Evolutionary conservation across 306 rosid species (phyloP).

Genomic region (Sesbania bispinosa): DNA sequence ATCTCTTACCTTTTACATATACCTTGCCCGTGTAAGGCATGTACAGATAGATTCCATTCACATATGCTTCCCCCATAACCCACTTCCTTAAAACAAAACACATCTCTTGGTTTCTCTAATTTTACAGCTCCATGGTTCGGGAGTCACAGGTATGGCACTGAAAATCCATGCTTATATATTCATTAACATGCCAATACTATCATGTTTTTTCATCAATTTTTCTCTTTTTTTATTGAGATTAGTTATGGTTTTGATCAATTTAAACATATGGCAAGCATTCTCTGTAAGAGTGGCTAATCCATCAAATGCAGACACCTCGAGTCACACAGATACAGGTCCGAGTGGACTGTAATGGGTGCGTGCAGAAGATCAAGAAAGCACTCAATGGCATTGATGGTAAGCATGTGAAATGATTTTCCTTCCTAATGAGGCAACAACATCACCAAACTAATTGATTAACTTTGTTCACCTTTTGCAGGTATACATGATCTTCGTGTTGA

Average conservation of each 20-base stretch:
- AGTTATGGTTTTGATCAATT: not conserved
- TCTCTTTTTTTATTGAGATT: not conserved
- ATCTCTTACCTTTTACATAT: constrained; percentile 55
- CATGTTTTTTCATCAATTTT: not conserved
- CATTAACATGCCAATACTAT: not conserved
- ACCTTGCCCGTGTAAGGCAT: constrained; percentile 41
- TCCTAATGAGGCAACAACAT: not conserved
- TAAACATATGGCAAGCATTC: not conserved
- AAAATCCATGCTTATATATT: not conserved
- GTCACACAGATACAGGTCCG: constrained; percentile 79
- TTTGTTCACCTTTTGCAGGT: constrained; percentile 49
- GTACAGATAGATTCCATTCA: constrained; percentile 41
- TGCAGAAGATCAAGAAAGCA: constrained; percentile 82
- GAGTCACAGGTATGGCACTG: constrained; percentile 58
- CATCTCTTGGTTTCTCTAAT: constrained; percentile 22
- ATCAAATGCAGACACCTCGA: constrained; percentile 60
- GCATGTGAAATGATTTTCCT: constrained; percentile 2
- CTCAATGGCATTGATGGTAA: constrained; percentile 68
- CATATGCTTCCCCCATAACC: constrained; percentile 51
- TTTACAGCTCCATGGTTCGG: constrained; percentile 46
- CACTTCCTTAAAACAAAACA: constrained; percentile 22
- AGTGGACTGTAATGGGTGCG: constrained; percentile 95
- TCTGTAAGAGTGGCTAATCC: constrained; percentile 1
- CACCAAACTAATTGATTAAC: not conserved
- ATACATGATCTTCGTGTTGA: constrained; percentile 72